Evolutionary conservation across 1,284 basidiomycete species (phyloP).

Genomic region (Ustilago bromivora): DNA sequence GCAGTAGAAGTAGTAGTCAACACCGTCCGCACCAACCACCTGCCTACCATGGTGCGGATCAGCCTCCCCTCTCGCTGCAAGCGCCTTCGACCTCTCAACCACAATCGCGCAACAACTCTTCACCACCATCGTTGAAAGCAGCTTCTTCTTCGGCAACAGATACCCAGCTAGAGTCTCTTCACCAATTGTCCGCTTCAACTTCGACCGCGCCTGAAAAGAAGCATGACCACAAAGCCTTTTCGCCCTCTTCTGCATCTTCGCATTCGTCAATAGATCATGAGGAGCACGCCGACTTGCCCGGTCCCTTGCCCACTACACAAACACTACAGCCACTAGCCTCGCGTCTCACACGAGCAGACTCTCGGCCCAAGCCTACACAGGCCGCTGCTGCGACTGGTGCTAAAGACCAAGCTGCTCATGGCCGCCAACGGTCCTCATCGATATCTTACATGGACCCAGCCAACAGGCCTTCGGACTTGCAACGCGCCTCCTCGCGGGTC

Average conservation of each 20-base stretch:
- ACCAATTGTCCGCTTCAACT: slow-evolving; percentile 16
- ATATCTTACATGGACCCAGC: slow-evolving; percentile 38
- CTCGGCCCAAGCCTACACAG: slow-evolving; percentile 15
- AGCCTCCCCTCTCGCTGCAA: slow-evolving; percentile 30
- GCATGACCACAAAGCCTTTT: background rate
- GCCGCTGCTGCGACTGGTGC: background rate
- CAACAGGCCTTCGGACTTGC: slow-evolving; percentile 29
- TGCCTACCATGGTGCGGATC: slow-evolving; percentile 34
- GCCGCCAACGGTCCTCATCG: slow-evolving; percentile 29
- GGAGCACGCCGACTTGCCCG: slow-evolving; percentile 40
- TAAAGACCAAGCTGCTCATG: slow-evolving; percentile 4
- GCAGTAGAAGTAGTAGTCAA: slow-evolving; percentile 28
- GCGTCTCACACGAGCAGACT: slow-evolving; percentile 28
- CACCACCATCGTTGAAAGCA: slow-evolving; percentile 18
- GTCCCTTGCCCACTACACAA: slow-evolving; percentile 36
- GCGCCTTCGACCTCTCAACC: slow-evolving; percentile 17
- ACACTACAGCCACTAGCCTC: slow-evolving; percentile 37
- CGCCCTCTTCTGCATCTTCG: slow-evolving; percentile 17
- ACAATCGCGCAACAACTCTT: slow-evolving; percentile 20
- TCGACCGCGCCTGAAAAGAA: slow-evolving; percentile 11
- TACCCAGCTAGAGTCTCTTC: slow-evolving; percentile 16
- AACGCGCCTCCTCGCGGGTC: slow-evolving; percentile 41
- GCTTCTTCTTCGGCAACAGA: slow-evolving; percentile 28
- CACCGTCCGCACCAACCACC: slow-evolving; percentile 43
- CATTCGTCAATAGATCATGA: slow-evolving; percentile 28